These are phyloP conservation scores for Fusarium sp. DNA, from an alignment of 2,329 filamentous ascomycete species.

Conservation along the genomic window DNA sequence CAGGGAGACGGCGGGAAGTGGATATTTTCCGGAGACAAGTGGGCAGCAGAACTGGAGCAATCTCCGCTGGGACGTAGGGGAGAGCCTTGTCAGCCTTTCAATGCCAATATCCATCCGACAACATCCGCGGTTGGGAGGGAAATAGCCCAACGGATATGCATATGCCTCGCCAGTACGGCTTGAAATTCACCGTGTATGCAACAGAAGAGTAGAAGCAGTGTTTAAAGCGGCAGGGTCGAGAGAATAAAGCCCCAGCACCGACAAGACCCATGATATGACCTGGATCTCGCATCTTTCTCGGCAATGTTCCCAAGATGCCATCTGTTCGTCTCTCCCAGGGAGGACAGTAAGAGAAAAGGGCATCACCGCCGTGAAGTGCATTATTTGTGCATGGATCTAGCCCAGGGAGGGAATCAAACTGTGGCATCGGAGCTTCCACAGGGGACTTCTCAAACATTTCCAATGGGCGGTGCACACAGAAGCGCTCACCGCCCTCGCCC, in stretches of 20 bases:
- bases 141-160: slow-evolving; percentile 17
- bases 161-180: not conserved
- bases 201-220: not conserved
- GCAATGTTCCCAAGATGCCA: not conserved
- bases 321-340: slow-evolving; percentile 22
- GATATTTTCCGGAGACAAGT: slow-evolving; percentile 34
- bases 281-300: slow-evolving; percentile 9
- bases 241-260: not conserved
- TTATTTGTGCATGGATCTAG: slow-evolving; percentile 45
- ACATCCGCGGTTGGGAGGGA: slow-evolving; percentile 39
- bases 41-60: slow-evolving; percentile 29
- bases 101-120: slow-evolving; percentile 35
- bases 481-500: slow-evolving; percentile 49
- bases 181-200: not conserved
- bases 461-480: slow-evolving; percentile 24
- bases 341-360: slow-evolving; percentile 17
- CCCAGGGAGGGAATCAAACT: slow-evolving; percentile 27
- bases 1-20: slow-evolving; percentile 47
- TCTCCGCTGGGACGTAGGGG: slow-evolving; percentile 18
- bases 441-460: slow-evolving; percentile 27
- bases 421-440: slow-evolving; percentile 39
- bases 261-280: slow-evolving; percentile 5
- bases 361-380: slow-evolving; percentile 37
- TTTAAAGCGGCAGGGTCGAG: not conserved
- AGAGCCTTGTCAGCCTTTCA: slow-evolving; percentile 26